Base-by-base conservation (phyloP, 2,329 filamentous ascomycete species). In the Cladosporium velox region DNA sequence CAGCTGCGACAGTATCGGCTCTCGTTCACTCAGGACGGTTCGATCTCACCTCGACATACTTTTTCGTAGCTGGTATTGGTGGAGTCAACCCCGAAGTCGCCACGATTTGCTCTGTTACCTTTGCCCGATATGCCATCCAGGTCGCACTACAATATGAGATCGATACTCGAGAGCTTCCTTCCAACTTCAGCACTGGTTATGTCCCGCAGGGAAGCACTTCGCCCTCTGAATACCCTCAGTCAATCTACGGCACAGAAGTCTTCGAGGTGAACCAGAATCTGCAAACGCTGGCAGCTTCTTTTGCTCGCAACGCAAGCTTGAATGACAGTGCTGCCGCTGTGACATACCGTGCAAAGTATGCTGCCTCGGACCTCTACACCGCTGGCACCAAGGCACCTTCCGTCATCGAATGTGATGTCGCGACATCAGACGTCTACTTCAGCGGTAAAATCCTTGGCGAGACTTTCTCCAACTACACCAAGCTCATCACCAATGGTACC, bases 91-190 rank as follows among this genome's bases (percentile, higher is more conserved):
- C 90, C 0, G 85, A 88, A 67, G 78, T 86, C 30, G 87, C 84
- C 26, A 91, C 90, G 0, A 81, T 90, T 4, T 87, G 85, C 54
- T 84, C 85, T 49, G 89, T 91, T 0, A 88, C 88, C 1, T 86
- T 93, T 64, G 85, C 88, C 44, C 84, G 86, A 26, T 93, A 88
- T 73, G 86, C 89, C 0, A 84, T 93, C 5, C 91, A 93, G 74
- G 89, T 92, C 2, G 90, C 88, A 0, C 80, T 92, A 63, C 90
- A 93, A 76, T 91, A 92, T 70, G 90, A 93, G 76, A 86, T 93
- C 67, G 90, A 92, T 71, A 79, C 85, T 1, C 85, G 90, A 38
- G 89, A 91, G 67, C 85, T 91, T 38, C 88, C 89, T 0, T 73
- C 74, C 1, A 88, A 88, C 75, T 91, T 84, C 77, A 79, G 83